Percentiles rank a stretch among this genome's conserved stretches.
phyloP scores from a whole-genome alignment of 768 basidiomycete species.

The Mycena albidolilacea region DNA sequence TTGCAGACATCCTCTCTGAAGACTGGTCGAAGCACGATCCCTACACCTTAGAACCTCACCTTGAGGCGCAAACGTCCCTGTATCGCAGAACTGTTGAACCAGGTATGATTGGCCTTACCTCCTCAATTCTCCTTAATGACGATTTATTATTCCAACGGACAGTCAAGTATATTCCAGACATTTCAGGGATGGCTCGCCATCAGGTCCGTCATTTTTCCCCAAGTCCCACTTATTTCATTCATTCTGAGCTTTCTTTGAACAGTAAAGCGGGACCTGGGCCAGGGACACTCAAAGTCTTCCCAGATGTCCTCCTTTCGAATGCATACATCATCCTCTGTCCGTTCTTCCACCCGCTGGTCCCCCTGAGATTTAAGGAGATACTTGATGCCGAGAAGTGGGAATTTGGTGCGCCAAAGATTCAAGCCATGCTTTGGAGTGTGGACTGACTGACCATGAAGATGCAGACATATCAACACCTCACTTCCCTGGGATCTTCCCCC shows the following conservation, averaged over 20 bases:
- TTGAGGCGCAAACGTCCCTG: constrained; percentile 66
- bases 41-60: constrained; percentile 64
- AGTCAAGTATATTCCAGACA: constrained; percentile 59
- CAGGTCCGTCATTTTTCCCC: constrained; percentile 56
- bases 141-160: constrained; percentile 7
- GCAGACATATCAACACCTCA: constrained; percentile 58
- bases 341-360: constrained; percentile 69
- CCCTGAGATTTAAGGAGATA: constrained; percentile 50
- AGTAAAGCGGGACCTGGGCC: constrained; percentile 69
- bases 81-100: constrained; percentile 63
- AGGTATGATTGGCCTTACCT: constrained; percentile 46
- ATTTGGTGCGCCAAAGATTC: constrained; percentile 47
- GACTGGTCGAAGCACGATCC: constrained; percentile 70
- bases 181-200: constrained; percentile 76
- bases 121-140: not conserved
- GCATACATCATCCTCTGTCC: constrained; percentile 75
- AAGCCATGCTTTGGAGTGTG: not conserved
- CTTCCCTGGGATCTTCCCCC: constrained; percentile 56
- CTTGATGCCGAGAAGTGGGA: constrained; percentile 60
- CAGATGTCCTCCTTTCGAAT: constrained; percentile 68
- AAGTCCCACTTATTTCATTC: not conserved
- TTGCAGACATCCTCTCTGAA: constrained; percentile 64
- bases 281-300: constrained; percentile 72
- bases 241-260: not conserved
- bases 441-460: not conserved